Evolutionary conservation across 768 basidiomycete species (phyloP).

Genomic region (Kwoniella sp.): DNA sequence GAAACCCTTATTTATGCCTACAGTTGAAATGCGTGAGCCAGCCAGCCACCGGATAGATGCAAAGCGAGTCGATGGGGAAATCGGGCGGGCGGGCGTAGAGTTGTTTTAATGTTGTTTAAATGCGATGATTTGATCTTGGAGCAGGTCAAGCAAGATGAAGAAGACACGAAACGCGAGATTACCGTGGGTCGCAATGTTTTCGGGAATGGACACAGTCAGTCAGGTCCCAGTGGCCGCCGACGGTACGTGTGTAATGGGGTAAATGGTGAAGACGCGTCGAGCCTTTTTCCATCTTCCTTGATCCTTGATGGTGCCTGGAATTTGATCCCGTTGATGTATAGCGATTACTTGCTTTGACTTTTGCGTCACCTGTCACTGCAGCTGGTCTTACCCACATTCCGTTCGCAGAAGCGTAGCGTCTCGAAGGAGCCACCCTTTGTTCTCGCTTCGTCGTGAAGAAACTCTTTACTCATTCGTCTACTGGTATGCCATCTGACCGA

Average conservation of each 20-base stretch:
- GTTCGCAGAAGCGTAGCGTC: too few species aligned
- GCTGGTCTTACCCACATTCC: neutral
- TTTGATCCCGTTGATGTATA: slow-evolving; percentile 17
- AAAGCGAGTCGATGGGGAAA: too few species aligned
- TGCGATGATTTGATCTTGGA: too few species aligned
- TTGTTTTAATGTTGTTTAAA: too few species aligned
- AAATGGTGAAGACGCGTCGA: slow-evolving; percentile 18
- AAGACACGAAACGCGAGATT: neutral
- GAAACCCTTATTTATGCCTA: too few species aligned
- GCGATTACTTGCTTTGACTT: too few species aligned
- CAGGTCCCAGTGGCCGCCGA: too few species aligned
- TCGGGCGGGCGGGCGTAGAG: too few species aligned
- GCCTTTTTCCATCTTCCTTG: neutral
- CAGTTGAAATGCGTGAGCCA: too few species aligned
- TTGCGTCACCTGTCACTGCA: neutral
- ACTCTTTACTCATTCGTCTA: neutral
- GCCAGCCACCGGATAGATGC: too few species aligned
- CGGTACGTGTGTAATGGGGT: too few species aligned
- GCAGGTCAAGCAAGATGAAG: neutral
- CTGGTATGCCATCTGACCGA: too few species aligned
- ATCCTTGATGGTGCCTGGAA: slow-evolving; percentile 10
- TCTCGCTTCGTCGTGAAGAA: neutral
- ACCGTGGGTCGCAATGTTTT: neutral
- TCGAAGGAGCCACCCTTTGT: neutral
- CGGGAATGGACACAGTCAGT: neutral